These are phyloP conservation scores for Vigna reflexopilosa DNA, from an alignment of 306 rosid genomes.

Conservation along the genomic window DNA sequence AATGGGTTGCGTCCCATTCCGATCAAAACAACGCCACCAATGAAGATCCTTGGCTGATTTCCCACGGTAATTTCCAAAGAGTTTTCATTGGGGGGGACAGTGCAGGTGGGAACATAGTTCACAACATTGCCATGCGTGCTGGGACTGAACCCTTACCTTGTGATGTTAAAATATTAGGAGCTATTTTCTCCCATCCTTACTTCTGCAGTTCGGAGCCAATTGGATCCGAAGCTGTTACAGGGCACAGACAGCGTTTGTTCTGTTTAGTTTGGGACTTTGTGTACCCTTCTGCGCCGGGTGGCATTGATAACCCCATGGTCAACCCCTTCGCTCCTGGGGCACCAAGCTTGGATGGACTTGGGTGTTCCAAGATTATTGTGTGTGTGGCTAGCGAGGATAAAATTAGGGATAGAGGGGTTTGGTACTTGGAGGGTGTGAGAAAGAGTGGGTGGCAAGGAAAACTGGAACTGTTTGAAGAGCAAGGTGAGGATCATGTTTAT, in stretches of 20 bases:
- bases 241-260: not conserved
- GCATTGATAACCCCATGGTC: constrained; percentile 49
- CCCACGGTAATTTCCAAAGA: constrained; percentile 45
- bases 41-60: constrained; percentile 57
- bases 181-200: constrained; percentile 53
- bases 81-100: constrained; percentile 66
- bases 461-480: constrained; percentile 44
- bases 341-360: constrained; percentile 51
- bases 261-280: constrained; percentile 44
- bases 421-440: constrained; percentile 48
- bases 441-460: constrained; percentile 57
- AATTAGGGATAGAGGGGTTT: constrained; percentile 49
- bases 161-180: constrained; percentile 45
- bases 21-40: not conserved
- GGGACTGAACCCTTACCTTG: constrained; percentile 51
- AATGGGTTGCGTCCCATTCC: constrained; percentile 48
- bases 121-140: constrained; percentile 55
- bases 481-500: constrained; percentile 49
- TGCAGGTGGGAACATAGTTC: constrained; percentile 64
- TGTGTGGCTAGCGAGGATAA: constrained; percentile 49
- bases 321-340: constrained; percentile 52
- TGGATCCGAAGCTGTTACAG: constrained; percentile 32
- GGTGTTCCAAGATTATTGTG: constrained; percentile 49
- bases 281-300: constrained; percentile 49
- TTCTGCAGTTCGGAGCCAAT: constrained; percentile 52